Evolutionary conservation across 257 asterid genomes (phyloP), one percentile per base, ranked within the genome.

Genomic region (Rauvolfia tetraphylla): DNA sequence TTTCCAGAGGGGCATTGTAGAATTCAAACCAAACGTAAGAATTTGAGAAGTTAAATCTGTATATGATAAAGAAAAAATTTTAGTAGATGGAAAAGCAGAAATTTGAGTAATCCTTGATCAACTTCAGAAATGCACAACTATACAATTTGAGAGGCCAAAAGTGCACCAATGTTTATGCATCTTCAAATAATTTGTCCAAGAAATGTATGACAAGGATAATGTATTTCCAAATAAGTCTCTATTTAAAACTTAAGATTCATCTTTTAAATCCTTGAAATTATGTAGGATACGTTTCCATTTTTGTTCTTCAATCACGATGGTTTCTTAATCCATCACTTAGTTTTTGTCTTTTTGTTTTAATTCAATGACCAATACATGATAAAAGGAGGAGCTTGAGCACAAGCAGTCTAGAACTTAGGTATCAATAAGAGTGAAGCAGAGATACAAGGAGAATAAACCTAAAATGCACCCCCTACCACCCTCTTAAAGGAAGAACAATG

Each of bases 11-110:
- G 69, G 92, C 68, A 54, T 95, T 90, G 87, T 88, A 92, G 88
- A 95, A 90, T 86, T 95, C 99, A 85, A 95, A 84, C 98, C 98
- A 95, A 85, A 92, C 87, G 69, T 88, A 90, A 10, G 98, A 90
- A 86, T 87, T 95, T 51, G 97, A 83, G 88, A 89, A 95, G 56
- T 82, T 95, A 86, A 95, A 95, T 76, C 97, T 95, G 91, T 67
- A 48, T 70, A 81, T 41, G 68, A 36, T 53, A 77, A 67, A 44
- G 44, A 59, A 77, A 57, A 56, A 65, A 61, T 76, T 54, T 39
- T 31, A 74, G 72, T 71, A 71, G 18, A 15, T 15, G 22, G 42
- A 18, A 49, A 67, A 11, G 51, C 53, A 61, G 31, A 48, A 49
- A 20, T 71, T 34, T 72, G 65, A 72, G 44, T 49, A 49, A 71